Conservation (phyloP, 441 rosid genomes). For the Jatropha multifida region DNA sequence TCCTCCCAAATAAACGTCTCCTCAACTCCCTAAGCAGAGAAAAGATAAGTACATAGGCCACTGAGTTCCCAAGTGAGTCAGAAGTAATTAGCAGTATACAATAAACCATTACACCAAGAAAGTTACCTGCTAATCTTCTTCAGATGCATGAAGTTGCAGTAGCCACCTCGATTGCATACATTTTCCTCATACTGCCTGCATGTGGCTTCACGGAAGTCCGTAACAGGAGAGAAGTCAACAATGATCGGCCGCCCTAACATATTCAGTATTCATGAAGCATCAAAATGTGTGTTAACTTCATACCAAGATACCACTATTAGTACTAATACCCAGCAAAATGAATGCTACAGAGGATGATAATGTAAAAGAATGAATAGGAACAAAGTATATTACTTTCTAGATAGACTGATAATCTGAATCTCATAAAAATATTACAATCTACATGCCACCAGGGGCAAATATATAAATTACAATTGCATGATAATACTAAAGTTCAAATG, state of each 20-base stretch:
- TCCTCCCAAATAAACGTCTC: slow-evolving; percentile 46
- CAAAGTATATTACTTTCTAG: background rate
- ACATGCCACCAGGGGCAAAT: background rate
- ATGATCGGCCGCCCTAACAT: slow-evolving; percentile 71
- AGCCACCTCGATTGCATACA: slow-evolving; percentile 71
- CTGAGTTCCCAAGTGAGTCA: background rate
- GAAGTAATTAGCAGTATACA: background rate
- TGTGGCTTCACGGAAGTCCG: slow-evolving; percentile 85
- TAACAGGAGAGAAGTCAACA: slow-evolving; percentile 78
- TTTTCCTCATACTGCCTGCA: slow-evolving; percentile 84
- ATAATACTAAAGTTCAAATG: background rate
- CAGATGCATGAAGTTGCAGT: slow-evolving; percentile 71
- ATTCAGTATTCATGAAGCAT: slow-evolving; percentile 10
- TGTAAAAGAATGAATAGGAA: background rate
- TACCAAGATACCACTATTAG: background rate
- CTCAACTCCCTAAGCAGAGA: slow-evolving; percentile 50
- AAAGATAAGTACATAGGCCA: background rate
- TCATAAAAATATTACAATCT: background rate
- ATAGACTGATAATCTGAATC: background rate
- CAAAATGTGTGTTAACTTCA: background rate
- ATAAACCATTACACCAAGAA: background rate
- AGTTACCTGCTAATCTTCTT: slow-evolving; percentile 55
- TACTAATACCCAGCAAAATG: background rate
- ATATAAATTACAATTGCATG: background rate
- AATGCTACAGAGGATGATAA: background rate